phyloP scores from a whole-genome alignment of 2,329 filamentous ascomycete species.

The Shiraia bambusicola region DNA sequence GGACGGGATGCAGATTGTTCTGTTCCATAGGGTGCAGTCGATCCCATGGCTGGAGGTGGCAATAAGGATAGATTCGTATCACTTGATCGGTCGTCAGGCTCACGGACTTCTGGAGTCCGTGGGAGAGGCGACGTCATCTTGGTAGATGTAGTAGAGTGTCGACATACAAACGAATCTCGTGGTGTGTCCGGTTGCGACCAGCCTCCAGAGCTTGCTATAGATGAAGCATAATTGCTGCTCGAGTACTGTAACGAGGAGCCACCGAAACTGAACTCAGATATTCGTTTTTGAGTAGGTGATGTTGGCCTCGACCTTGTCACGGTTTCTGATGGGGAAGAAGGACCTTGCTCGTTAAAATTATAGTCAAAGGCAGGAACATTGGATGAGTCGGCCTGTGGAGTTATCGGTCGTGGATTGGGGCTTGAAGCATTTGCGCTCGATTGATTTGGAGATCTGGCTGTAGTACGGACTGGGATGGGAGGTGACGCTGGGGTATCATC shows the following conservation, averaged over 20 bases:
- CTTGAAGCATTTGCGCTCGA: slow-evolving; percentile 5
- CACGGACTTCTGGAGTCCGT: slow-evolving; percentile 18
- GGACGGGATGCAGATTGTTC: slow-evolving; percentile 15
- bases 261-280: slow-evolving; percentile 44
- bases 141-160: slow-evolving; percentile 13
- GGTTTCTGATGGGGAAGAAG: slow-evolving; percentile 11
- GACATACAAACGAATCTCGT: slow-evolving; percentile 11
- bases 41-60: slow-evolving; percentile 26
- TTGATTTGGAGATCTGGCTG: slow-evolving; percentile 19
- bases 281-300: slow-evolving; percentile 19
- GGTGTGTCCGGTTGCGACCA: slow-evolving; percentile 13
- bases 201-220: slow-evolving; percentile 56
- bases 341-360: slow-evolving; percentile 1
- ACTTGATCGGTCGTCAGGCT: slow-evolving; percentile 12
- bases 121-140: slow-evolving; percentile 14
- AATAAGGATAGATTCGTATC: slow-evolving; percentile 20
- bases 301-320: slow-evolving; percentile 7
- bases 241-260: slow-evolving; percentile 87
- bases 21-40: slow-evolving; percentile 14
- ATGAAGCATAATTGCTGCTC: slow-evolving; percentile 72
- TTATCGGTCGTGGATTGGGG: not conserved
- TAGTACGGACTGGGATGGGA: slow-evolving; percentile 16
- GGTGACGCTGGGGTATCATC: slow-evolving; percentile 9
- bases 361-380: slow-evolving; percentile 6
- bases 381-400: slow-evolving; percentile 1